Base-by-base conservation (phyloP, 2,329 filamentous ascomycete species). In the Calonectria honghensis region DNA sequence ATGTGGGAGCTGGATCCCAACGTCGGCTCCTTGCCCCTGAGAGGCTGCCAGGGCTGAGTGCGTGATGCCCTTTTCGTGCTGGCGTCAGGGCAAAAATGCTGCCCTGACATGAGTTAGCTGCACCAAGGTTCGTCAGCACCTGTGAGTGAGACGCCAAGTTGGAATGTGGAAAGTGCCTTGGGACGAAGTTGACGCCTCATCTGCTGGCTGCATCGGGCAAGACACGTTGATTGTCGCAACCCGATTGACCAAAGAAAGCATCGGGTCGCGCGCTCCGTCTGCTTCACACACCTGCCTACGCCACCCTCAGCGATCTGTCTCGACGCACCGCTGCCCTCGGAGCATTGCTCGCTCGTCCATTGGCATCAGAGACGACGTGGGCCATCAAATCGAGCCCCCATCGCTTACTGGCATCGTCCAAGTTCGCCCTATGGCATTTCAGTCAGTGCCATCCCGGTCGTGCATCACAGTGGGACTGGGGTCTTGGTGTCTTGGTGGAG, bases 111-210 rank as follows among this genome's bases (percentile, higher is more conserved):
- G 37, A 65, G 57, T 41, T 35, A 27, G 39, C 51, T 45, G 39
- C 39, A 31, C 9, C 41, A 35, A 35, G 27, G 13, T 41, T 41
- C 39, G n/a, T 45, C 54, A 70, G 27, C 68, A 29, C 32, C 45
- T 52, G 32, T 31, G 4, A 13, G 48, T 37, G 37, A 57, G 59
- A 71, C 59, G 50, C 29, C 61, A 48, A 27, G 20, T 31, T 66
- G 71, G 66, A 65, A 66, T 73, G 71, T 69, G 71, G 71, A 65
- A 69, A 61, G 68, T 73, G 66, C 50, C 16, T 37, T 57, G 68
- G 32, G 52, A 54, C 32, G 68, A 57, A 51, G 27, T 29, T 41
- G 68, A 48, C 59, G 57, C 48, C 37, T 9, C 29, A 51, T 71
- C 27, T 39, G 50, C 31, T 59, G 35, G 68, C 61, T 37, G 48